Conservation (phyloP, 345 rosid species). For the Capsella bursapastoris region DNA sequence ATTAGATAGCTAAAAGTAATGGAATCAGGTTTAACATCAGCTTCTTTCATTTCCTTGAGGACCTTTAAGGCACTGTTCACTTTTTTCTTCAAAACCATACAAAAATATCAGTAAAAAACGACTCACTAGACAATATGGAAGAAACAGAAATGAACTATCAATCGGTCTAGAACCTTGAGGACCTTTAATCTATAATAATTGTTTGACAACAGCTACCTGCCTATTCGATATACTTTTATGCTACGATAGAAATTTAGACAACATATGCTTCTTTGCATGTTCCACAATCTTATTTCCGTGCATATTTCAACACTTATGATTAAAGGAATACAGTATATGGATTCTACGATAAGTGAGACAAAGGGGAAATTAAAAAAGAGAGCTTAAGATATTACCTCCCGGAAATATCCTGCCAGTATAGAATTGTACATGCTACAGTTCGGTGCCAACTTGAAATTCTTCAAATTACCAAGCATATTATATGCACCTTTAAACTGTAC, state of each 20-base stretch:
- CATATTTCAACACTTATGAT: constrained; percentile 10
- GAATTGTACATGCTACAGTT: constrained; percentile 71
- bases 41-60: constrained; percentile 71
- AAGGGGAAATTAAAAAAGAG: constrained; percentile 5
- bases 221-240: background rate
- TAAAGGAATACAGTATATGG: constrained; percentile 17
- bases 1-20: constrained; percentile 70
- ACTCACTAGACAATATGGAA: constrained; percentile 1
- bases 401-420: constrained; percentile 78
- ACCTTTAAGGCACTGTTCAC: constrained; percentile 56
- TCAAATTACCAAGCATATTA: constrained; percentile 65
- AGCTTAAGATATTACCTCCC: constrained; percentile 57
- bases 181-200: background rate
- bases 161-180: background rate
- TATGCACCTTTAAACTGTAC: constrained; percentile 81
- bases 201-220: background rate
- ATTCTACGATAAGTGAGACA: constrained; percentile 3
- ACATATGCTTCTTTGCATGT: constrained; percentile 18
- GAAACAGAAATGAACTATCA: constrained; percentile 6
- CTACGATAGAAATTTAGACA: constrained; percentile 1
- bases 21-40: constrained; percentile 69
- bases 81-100: constrained; percentile 61
- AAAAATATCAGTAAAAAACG: constrained; percentile 16
- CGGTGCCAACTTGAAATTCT: constrained; percentile 62
- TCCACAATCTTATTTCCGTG: constrained; percentile 16